Base-by-base conservation (phyloP, 2,329 filamentous ascomycete species). In the Penicillium sp. region DNA sequence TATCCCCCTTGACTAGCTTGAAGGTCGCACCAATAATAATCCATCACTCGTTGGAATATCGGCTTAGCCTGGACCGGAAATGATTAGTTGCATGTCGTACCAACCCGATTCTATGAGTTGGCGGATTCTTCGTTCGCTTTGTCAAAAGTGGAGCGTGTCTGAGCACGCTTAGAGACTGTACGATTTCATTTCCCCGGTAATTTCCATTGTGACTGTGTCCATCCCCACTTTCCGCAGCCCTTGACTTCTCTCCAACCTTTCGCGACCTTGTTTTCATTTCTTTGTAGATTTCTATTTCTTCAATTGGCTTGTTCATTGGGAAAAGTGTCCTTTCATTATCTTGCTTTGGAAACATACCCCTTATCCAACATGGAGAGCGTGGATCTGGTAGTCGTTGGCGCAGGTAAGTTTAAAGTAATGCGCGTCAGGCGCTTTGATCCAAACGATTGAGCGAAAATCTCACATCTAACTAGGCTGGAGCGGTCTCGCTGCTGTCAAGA, bases 401-500 rank as follows among this genome's bases (percentile, higher is more conserved):
- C 61, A 51, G 68, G 67, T 70, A 50, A 55, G 58, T 62, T 21
- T 21, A 33, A 33, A 33, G 41, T 43, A 39, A 26, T 26, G 21
- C 21, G 8, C 26, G 16, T 39, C n/a, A n/a, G 11, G 5, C 44
- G 21, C 41, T 22, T 16, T 24, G 10, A 11, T 5, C 22, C 24
- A 27, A 26, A 11, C 31, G 14, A 16, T 33, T 16, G 31, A 14
- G 13, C 5, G 1, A 27, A 24, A 16, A 31, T n/a, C 35, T 35
- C 16, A 27, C 24, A 14, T 21, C 10, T 22, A n/a, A 37, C 71
- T 59, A 76, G 81, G 82, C 56, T 80, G 76, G 76, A 79, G 77
- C 66, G 88, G 87, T 22, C 76, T 90, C 31, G 81, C 79, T 1
- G 80, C 82, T 21, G 84, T 87, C 48, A 87, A 87, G 71, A 84